phyloP scores from a whole-genome alignment of 208 protist species.

The Wallacemonas rigidus region DNA sequence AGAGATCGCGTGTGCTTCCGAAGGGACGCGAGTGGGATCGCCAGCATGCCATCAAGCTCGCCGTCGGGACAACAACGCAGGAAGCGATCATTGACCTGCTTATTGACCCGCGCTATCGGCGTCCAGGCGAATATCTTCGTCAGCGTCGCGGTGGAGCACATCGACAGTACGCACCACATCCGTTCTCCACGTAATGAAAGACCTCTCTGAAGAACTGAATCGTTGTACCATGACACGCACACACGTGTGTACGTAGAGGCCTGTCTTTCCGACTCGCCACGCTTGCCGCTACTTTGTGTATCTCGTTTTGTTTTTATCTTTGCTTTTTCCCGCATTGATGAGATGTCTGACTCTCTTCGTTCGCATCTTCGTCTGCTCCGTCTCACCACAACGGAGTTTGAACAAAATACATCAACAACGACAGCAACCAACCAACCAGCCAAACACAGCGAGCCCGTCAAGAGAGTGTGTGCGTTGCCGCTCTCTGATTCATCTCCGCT shows the following conservation, averaged over 20 bases:
- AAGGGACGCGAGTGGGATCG: slow-evolving; percentile 82
- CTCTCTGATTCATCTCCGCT: no score
- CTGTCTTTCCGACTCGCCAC: not conserved
- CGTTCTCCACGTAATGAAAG: not conserved
- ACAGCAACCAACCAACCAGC: no score
- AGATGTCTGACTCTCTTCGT: not conserved
- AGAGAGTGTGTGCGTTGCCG: no score
- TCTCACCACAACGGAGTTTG: no score
- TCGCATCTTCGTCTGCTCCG: not conserved
- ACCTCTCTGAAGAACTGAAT: not conserved
- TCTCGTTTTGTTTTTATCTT: not conserved
- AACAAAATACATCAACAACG: no score
- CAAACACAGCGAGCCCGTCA: no score
- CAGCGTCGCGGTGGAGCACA: not conserved
- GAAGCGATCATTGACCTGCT: slow-evolving; percentile 69
- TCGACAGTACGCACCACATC: slow-evolving; percentile 1
- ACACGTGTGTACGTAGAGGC: no score
- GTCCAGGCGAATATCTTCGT: slow-evolving; percentile 55
- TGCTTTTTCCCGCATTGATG: no score
- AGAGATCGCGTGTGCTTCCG: slow-evolving; percentile 35
- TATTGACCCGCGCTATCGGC: slow-evolving; percentile 72
- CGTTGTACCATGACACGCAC: no score
- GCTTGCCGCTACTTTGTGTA: not conserved
- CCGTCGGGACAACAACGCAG: slow-evolving; percentile 61
- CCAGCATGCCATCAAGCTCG: slow-evolving; percentile 61